Evolutionary conservation across 2,329 filamentous ascomycete genomes (phyloP).

Genomic region (Hypoxylon sp.): DNA sequence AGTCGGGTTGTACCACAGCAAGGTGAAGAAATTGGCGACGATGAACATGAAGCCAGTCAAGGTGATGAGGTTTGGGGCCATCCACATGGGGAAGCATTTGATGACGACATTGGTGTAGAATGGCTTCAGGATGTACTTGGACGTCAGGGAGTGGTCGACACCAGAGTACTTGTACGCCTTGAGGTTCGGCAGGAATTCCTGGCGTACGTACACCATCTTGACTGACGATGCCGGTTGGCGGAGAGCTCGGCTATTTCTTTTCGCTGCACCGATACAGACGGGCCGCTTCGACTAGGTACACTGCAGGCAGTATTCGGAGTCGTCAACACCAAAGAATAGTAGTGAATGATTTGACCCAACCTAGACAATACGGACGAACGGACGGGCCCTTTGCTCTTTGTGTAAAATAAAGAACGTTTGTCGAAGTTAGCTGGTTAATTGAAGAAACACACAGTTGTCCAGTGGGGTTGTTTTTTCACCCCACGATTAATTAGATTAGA

Average conservation of each 20-base stretch:
- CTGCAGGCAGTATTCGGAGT: not conserved
- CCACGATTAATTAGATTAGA: constrained; percentile 27
- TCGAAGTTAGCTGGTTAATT: not conserved
- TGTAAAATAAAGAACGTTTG: not conserved
- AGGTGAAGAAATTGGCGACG: constrained; percentile 87
- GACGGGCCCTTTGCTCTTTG: constrained; percentile 9
- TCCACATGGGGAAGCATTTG: constrained; percentile 92
- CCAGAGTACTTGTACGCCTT: constrained; percentile 96
- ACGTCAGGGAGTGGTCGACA: constrained; percentile 91
- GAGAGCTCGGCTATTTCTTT: constrained; percentile 7
- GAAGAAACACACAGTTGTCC: constrained; percentile 14
- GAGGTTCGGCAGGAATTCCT: constrained; percentile 88
- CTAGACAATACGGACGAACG: not conserved
- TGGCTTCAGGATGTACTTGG: constrained; percentile 94
- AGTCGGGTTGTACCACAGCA: constrained; percentile 96
- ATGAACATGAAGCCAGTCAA: constrained; percentile 92
- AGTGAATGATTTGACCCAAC: constrained; percentile 10
- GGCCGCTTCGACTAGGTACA: not conserved
- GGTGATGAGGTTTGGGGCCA: constrained; percentile 93
- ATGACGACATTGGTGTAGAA: constrained; percentile 98
- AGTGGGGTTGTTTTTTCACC: constrained; percentile 15
- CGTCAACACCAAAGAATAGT: not conserved
- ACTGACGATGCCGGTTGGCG: constrained; percentile 20
- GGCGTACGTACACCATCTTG: constrained; percentile 93
- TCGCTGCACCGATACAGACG: not conserved